A percentile compares a stretch with the other conserved stretches of the same genome.
These are phyloP conservation scores for Xylaria curta DNA, from an alignment of 495 filamentous ascomycete genomes.

Conservation along the genomic window DNA sequence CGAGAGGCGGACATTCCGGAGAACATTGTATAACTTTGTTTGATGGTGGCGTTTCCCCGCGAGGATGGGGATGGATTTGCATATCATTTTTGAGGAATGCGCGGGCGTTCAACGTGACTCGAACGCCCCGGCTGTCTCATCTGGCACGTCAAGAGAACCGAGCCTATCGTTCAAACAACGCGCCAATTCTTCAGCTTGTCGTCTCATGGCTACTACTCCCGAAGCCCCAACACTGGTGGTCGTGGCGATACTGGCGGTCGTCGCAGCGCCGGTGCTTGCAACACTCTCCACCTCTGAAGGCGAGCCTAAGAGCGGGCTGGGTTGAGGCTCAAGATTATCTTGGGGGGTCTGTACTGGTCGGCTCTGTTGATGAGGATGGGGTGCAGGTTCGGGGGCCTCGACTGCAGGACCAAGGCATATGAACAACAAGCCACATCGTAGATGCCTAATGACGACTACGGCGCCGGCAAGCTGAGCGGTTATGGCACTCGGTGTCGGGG, in stretches of 20 bases:
- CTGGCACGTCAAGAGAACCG: conserved; percentile 47
- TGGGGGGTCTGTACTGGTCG: conserved; percentile 30
- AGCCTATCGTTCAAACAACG: conserved; percentile 53
- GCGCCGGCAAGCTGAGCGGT: conserved; percentile 56
- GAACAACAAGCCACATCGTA: conserved; percentile 59
- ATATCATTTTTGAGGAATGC: background rate
- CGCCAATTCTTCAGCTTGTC: conserved; percentile 56
- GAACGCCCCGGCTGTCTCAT: conserved; percentile 48
- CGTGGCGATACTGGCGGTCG: conserved; percentile 39
- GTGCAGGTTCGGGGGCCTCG: conserved; percentile 18
- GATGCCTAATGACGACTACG: conserved; percentile 54
- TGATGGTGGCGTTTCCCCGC: background rate
- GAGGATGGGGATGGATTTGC: background rate
- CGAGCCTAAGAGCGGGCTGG: conserved; percentile 36
- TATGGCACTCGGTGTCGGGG: conserved; percentile 38
- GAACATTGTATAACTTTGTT: background rate
- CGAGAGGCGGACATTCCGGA: background rate
- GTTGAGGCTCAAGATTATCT: conserved; percentile 25
- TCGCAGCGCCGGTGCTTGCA: conserved; percentile 38
- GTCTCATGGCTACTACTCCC: conserved; percentile 46
- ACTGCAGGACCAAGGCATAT: conserved; percentile 56
- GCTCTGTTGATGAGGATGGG: conserved; percentile 27
- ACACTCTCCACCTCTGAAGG: conserved; percentile 47
- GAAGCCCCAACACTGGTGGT: conserved; percentile 37
- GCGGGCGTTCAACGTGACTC: conserved; percentile 28